Base-by-base conservation (phyloP, 2,329 filamentous ascomycete genomes). In the Stemphylium lycopersici region DNA sequence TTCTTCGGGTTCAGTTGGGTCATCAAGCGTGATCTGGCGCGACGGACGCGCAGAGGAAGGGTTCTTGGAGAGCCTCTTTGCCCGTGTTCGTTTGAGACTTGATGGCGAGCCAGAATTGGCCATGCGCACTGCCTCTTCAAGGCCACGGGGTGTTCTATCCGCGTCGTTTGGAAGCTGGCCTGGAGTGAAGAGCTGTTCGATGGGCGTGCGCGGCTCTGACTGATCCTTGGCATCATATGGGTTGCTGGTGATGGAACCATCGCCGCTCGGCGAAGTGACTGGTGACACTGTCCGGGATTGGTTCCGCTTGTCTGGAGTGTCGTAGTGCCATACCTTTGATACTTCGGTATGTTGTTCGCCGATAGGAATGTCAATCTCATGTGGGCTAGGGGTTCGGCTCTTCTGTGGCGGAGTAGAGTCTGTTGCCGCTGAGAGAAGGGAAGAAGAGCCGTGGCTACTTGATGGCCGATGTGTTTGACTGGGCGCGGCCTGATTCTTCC, bases 291-390 rank as follows among this genome's bases (percentile, higher is more conserved):
- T 65, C 39, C 63, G 65, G n/a, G 71, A 72, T 12, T 66, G 61
- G 38, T 36, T 46, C 16, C 52, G 63, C 45, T 63, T 67, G 18
- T 72, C 68, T 40, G 72, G 69, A 12, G 72, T 74, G 20, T 74
- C 71, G 43, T 68, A 69, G 47, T 72, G 73, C 77, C 79, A 82
- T 53, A 74, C 73, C 55, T 77, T 79, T 4, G 81, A 79, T 12
- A 73, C 72, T n/a, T 76, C 69, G 46, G 72, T 76, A 24, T 80
- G 79, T 61, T 78, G 80, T 70, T 86, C 86, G 20, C 86, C 85
- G 61, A 88, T 84, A 7, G 86, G 86, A 33, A 87, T 77, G 51
- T 87, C 83, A 52, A 87, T 77, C 58, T 85, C 81, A 52, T 77
- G 80, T 4, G 82, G 78, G 56, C 78, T 82, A 22, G 80, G 77